Evolutionary conservation across 345 rosid genomes (phyloP).

Genomic region (Gossypium anomalum): DNA sequence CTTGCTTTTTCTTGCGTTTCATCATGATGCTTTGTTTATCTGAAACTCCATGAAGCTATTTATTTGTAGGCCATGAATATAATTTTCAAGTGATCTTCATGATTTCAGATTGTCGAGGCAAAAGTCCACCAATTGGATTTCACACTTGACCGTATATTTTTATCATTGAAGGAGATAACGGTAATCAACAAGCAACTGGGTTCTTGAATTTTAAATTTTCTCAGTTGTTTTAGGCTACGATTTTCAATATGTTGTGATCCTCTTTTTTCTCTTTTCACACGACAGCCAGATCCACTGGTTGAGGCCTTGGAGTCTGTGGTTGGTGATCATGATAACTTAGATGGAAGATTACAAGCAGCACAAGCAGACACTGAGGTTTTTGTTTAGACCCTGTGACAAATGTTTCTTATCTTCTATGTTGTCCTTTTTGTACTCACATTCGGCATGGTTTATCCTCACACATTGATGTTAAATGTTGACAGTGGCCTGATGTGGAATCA

Average conservation of each 20-base stretch:
- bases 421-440: not conserved
- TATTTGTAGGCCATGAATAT: not conserved
- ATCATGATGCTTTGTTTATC: not conserved
- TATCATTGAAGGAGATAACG: slow-evolving; percentile 77
- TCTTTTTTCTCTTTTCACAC: not conserved
- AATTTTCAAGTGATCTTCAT: slow-evolving; percentile 18
- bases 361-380: slow-evolving; percentile 71
- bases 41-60: not conserved
- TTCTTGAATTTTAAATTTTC: slow-evolving; percentile 6
- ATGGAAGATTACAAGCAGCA: slow-evolving; percentile 60
- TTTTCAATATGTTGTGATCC: not conserved
- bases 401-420: slow-evolving; percentile 3
- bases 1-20: not conserved
- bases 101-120: slow-evolving; percentile 75
- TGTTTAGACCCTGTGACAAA: slow-evolving; percentile 11
- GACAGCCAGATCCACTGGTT: slow-evolving; percentile 81
- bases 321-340: slow-evolving; percentile 55
- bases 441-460: slow-evolving; percentile 5
- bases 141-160: slow-evolving; percentile 73
- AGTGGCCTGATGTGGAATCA: slow-evolving; percentile 95
- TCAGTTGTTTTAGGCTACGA: not conserved
- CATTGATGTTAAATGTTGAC: slow-evolving; percentile 24
- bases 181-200: slow-evolving; percentile 31
- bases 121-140: slow-evolving; percentile 91
- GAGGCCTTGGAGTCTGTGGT: slow-evolving; percentile 79